phyloP scores from a whole-genome alignment of 495 filamentous ascomycete species.

The Beverwykella pulmonaria region DNA sequence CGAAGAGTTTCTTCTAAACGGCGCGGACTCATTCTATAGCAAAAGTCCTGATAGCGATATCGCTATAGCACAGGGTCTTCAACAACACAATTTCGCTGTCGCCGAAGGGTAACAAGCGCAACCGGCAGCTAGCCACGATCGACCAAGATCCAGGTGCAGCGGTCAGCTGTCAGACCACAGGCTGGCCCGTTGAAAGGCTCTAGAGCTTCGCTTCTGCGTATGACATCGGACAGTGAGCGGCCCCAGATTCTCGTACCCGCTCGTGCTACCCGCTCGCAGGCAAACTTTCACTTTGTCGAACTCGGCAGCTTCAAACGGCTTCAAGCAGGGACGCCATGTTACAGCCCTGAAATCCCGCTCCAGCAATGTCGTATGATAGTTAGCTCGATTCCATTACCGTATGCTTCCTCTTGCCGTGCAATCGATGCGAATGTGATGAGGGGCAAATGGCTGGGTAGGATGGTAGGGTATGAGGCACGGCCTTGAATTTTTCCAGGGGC shows the following conservation, averaged over 20 bases:
- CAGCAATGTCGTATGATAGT: background rate
- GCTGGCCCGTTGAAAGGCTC: background rate
- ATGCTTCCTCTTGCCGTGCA: background rate
- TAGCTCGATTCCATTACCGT: background rate
- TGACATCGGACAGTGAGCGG: conserved; percentile 7
- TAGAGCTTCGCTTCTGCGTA: conserved; percentile 9
- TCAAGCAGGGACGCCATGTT: background rate
- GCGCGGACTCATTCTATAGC: background rate
- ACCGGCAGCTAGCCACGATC: conserved; percentile 2
- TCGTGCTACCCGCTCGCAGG: background rate
- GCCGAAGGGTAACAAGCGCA: background rate
- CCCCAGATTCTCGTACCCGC: conserved; percentile 7
- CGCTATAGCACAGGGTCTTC: background rate
- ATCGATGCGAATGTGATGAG: background rate
- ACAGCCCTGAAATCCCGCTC: background rate
- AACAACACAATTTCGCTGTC: conserved; percentile 2
- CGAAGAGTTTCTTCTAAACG: background rate
- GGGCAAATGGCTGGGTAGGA: background rate
- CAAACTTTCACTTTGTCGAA: background rate
- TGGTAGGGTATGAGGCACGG: background rate
- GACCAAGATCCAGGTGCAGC: conserved; percentile 7
- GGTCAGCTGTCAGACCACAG: conserved; percentile 10
- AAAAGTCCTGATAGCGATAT: background rate
- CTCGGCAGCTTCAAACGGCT: background rate
- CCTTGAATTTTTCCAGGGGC: background rate